Evolutionary conservation across 176 grass and related monocot genomes (phyloP), one percentile per base, ranked within the genome.

Genomic region (Guadua angustifolia): DNA sequence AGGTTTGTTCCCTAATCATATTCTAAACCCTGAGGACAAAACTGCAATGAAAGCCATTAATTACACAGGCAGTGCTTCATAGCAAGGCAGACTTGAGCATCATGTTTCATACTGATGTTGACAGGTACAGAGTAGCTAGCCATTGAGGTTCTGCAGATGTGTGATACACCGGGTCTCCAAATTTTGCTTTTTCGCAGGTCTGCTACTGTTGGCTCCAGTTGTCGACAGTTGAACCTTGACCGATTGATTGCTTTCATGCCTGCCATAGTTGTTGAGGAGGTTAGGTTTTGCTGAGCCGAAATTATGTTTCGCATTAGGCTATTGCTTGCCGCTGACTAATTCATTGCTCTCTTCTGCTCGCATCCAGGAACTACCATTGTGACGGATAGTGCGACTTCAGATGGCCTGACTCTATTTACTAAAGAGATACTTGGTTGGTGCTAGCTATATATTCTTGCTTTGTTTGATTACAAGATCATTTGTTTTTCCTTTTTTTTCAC

Each of bases 341-440:
- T 50, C 59, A 12, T 61, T 87, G 66, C 44, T 68, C 68, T 90
- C 29, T 29, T 59, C 24, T 80, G 80, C 64, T 89, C 95, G 96
- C 89, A 95, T 77, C 91, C 96, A 53, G 93, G 89, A 87, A 94
- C 93, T 66, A 95, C 91, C 53, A 78, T 98, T 80, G 93, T 98
- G 78, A 98, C 93, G n/a, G 96, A 95, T 71, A 98, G 96, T 32
- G 96, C 94, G 51, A 95, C 93, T 24, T 98, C n/a, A n/a, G 96
- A 98, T 94, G 96, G 96, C 25, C 86, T n/a, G 80, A 95, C 93
- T 65, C 40, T 67, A 81, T 98, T 98, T 87, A n/a, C 94, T 87
- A 93, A 95, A 91, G 90, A 90, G 67, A 98, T 94, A 88, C 88
- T 98, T 82, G 95, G 95, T 98, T 94, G 56, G 60, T 62, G 64